Conservation (phyloP, 1,284 basidiomycete genomes). For the Phylloboletellus chloephorus region DNA sequence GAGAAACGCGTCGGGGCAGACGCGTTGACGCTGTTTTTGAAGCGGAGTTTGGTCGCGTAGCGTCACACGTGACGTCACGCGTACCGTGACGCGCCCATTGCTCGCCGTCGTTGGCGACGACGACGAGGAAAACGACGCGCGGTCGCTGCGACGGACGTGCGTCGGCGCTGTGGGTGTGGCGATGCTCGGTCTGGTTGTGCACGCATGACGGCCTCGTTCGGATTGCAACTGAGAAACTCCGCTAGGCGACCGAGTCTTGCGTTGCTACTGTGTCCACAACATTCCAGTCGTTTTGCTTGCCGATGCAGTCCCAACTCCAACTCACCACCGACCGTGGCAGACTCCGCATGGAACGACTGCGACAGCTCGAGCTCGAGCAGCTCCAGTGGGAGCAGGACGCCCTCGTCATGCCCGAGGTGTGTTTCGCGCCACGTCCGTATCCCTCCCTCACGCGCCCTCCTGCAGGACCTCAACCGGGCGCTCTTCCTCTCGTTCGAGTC, state of each 20-base stretch:
- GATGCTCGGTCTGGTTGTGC: constrained; percentile 5
- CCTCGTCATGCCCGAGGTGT: constrained; percentile 46
- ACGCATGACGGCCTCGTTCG: background rate
- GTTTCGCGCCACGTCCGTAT: background rate
- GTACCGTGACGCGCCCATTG: constrained; percentile 24
- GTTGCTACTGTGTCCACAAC: too few species aligned
- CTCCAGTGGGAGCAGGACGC: constrained; percentile 47
- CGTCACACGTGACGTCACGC: constrained; percentile 30
- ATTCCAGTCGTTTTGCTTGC: too few species aligned
- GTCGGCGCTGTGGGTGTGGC: background rate
- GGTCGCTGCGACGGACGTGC: background rate
- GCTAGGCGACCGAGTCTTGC: constrained; percentile 3
- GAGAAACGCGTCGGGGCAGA: constrained; percentile 13
- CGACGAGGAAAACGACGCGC: background rate
- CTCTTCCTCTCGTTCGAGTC: constrained; percentile 38
- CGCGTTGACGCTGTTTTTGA: constrained; percentile 29
- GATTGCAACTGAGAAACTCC: constrained; percentile 13
- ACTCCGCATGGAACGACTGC: constrained; percentile 30
- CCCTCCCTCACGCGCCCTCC: constrained; percentile 7
- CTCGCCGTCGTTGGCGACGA: constrained; percentile 8
- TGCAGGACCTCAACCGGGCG: constrained; percentile 38
- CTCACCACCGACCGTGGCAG: constrained; percentile 22
- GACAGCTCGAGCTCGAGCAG: constrained; percentile 39
- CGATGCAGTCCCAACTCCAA: constrained; percentile 17
- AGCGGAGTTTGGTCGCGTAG: constrained; percentile 32